Conservation (phyloP, 2,329 filamentous ascomycete genomes). For the Epichloe coenophiala region DNA sequence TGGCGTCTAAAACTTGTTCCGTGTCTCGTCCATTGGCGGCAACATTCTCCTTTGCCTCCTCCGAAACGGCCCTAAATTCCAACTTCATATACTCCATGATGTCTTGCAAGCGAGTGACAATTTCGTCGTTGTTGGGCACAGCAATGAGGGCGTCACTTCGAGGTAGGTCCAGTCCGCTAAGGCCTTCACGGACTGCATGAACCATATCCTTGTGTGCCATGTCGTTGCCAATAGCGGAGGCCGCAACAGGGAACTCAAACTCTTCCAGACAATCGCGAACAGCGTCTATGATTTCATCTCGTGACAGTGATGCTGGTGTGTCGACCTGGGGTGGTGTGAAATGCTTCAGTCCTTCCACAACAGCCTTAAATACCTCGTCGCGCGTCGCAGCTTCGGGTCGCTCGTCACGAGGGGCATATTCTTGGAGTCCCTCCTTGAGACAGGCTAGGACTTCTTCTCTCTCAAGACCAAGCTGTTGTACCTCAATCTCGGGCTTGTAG, state of each 20-base stretch:
- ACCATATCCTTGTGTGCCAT: slow-evolving; percentile 49
- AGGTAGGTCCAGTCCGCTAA: slow-evolving; percentile 36
- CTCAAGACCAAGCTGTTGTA: slow-evolving; percentile 82
- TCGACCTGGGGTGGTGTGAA: slow-evolving; percentile 64
- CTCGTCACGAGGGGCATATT: slow-evolving; percentile 48
- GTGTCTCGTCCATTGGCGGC: slow-evolving; percentile 68
- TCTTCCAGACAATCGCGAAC: slow-evolving; percentile 80
- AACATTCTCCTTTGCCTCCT: slow-evolving; percentile 63
- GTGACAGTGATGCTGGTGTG: slow-evolving; percentile 53
- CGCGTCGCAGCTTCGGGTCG: slow-evolving; percentile 50
- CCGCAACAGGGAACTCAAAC: slow-evolving; percentile 59
- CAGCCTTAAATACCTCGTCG: slow-evolving; percentile 73
- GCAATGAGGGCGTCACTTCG: slow-evolving; percentile 27
- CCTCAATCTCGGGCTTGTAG: slow-evolving; percentile 85
- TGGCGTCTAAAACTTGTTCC: slow-evolving; percentile 76
- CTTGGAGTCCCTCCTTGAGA: slow-evolving; percentile 70
- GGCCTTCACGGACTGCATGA: slow-evolving; percentile 47
- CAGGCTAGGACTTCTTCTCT: slow-evolving; percentile 81
- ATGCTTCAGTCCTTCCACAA: slow-evolving; percentile 74
- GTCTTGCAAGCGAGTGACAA: slow-evolving; percentile 46
- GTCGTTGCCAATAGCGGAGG: slow-evolving; percentile 37
- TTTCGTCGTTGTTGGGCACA: slow-evolving; percentile 31
- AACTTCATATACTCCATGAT: slow-evolving; percentile 46
- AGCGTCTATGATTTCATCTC: slow-evolving; percentile 71
- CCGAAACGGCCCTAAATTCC: slow-evolving; percentile 46